Conservation (phyloP, 2,329 filamentous ascomycete genomes). For the Colletotrichum agaves region DNA sequence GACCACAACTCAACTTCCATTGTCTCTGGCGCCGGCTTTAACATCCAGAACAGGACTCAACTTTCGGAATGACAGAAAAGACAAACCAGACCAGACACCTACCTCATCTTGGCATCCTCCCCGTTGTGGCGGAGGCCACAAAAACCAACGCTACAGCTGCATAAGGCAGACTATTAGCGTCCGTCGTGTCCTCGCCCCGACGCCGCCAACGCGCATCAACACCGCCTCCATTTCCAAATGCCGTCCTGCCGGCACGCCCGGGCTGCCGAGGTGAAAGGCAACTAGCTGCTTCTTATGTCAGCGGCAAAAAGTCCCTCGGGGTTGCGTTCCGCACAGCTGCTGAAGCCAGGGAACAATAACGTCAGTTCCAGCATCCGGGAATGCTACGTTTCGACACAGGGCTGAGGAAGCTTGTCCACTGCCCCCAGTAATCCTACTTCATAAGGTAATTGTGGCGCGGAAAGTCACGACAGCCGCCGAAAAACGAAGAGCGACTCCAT, state of each 20-base stretch:
- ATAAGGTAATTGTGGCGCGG: slow-evolving; percentile 23
- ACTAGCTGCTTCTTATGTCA: slow-evolving; percentile 19
- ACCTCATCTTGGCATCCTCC: neutral
- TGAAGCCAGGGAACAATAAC: neutral
- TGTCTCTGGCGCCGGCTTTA: slow-evolving; percentile 13
- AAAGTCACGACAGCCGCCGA: neutral
- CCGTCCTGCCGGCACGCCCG: slow-evolving; percentile 23
- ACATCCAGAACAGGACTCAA: neutral
- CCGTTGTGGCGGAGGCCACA: slow-evolving; percentile 19
- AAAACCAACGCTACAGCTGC: neutral
- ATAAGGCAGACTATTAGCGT: neutral
- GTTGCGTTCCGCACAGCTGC: neutral
- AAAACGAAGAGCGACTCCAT: neutral
- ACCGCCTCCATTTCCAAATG: slow-evolving; percentile 19
- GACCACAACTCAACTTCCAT: neutral
- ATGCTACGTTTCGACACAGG: slow-evolving; percentile 22
- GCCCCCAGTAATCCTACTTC: neutral
- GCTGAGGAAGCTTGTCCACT: slow-evolving; percentile 11
- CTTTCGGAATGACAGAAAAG: neutral
- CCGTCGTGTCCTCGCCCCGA: neutral
- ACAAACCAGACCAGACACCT: neutral
- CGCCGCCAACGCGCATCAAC: slow-evolving; percentile 22
- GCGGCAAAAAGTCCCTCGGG: slow-evolving; percentile 11
- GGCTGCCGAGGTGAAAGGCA: neutral
- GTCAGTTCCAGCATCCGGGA: slow-evolving; percentile 1